phyloP scores from a whole-genome alignment of 495 filamentous ascomycete species.

The Lophium mytilinum region DNA sequence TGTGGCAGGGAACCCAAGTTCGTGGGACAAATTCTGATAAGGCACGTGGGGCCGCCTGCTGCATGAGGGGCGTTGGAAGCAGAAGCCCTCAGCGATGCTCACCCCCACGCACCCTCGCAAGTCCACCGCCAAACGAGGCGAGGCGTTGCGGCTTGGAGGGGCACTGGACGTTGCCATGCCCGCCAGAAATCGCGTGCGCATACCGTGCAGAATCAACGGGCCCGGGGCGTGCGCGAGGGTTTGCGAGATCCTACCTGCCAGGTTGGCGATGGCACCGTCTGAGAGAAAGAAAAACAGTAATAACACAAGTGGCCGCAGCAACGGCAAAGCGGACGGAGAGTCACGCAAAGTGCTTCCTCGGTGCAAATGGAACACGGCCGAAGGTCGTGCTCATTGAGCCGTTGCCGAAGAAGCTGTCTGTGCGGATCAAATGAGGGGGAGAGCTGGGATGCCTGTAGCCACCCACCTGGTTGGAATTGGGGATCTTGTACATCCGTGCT shows the following conservation, averaged over 20 bases:
- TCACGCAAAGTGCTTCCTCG: not conserved
- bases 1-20: slow-evolving; percentile 1
- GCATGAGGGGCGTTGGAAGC: not conserved
- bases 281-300: not conserved
- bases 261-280: too few species aligned
- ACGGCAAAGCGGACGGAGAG: not conserved
- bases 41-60: not conserved
- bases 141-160: not conserved
- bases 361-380: not conserved
- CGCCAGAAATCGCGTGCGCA: not conserved
- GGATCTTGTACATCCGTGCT: not conserved
- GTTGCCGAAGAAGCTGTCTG: not conserved
- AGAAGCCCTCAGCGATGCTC: not conserved
- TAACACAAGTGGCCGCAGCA: not conserved
- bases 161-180: not conserved
- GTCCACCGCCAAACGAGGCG: too few species aligned
- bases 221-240: not conserved
- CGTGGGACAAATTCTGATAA: slow-evolving; percentile 1
- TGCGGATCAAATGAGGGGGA: not conserved
- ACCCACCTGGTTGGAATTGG: too few species aligned
- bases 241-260: not conserved
- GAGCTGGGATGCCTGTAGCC: not conserved
- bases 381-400: not conserved
- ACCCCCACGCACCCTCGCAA: not conserved
- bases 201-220: not conserved